These are phyloP conservation scores for Ottelia alismoides DNA, from an alignment of 106 monocot species.

Conservation along the genomic window DNA sequence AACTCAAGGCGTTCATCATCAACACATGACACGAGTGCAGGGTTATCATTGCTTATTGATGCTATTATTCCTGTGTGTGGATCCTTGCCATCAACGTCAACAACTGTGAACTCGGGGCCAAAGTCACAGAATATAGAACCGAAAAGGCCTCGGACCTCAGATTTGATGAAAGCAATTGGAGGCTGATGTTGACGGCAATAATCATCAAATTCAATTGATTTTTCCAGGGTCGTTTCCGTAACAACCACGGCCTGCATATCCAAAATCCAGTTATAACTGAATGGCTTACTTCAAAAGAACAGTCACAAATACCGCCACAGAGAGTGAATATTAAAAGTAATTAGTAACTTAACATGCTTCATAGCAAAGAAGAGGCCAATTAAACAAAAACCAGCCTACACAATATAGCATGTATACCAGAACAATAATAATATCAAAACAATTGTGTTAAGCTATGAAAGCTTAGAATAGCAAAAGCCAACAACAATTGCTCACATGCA, in stretches of 20 bases:
- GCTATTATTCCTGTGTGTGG: slow-evolving; percentile 86
- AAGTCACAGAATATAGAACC: slow-evolving; percentile 85
- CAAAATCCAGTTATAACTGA: too few species aligned
- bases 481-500: too few species aligned
- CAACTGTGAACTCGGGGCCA: slow-evolving; percentile 76
- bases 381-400: too few species aligned
- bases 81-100: slow-evolving; percentile 88
- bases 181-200: slow-evolving; percentile 69
- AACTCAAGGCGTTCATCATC: slow-evolving; percentile 88
- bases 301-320: too few species aligned
- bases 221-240: slow-evolving; percentile 69
- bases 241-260: slow-evolving; percentile 75
- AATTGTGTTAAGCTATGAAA: too few species aligned
- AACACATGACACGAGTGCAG: slow-evolving; percentile 64
- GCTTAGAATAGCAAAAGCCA: too few species aligned
- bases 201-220: slow-evolving; percentile 72
- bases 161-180: slow-evolving; percentile 82
- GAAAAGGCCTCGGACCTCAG: slow-evolving; percentile 89
- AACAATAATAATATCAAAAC: too few species aligned
- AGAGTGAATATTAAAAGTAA: too few species aligned
- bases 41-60: slow-evolving; percentile 65
- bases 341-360: too few species aligned
- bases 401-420: too few species aligned
- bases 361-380: too few species aligned
- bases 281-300: too few species aligned